Base-by-base conservation (phyloP, 2,329 filamentous ascomycete genomes). In the Amesomyces nigricolor region DNA sequence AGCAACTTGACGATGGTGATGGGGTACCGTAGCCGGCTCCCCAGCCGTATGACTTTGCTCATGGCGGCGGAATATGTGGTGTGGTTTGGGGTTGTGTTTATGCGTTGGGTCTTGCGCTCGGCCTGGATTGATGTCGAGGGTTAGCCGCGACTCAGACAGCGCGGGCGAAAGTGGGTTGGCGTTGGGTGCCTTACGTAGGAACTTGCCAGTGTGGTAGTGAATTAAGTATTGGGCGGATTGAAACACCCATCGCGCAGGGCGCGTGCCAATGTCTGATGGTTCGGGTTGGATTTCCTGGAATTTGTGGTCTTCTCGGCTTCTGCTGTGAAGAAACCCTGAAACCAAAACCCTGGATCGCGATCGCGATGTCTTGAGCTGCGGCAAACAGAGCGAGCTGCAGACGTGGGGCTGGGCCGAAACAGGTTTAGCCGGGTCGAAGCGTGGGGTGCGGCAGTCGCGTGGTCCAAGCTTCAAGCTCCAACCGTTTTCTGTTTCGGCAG, bases 1-100 rank as follows among this genome's bases (percentile, higher is more conserved):
- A 92, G 81, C 58, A 97, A 79, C 71, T 89, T 87, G 65, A 86
- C 91, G 72, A 99, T 86, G 64, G 87, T 95, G 72, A 97, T 91
- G 65, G 94, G 94, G 73, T 97, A 99, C 59, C 63, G 63, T 46
- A 65, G 48, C 47, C 65, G 65, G 61, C n/a, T 52, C 45, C 65
- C 65, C 54, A 65, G 56, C 43, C 56, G 14, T 32, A 66, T 52
- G 39, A 58, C 63, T 56, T 65, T 65, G 47, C 47, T 56, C 64
- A 66, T 66, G 35, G 54, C 52, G 49, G 16, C 14, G 26, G 26
- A 30, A 8, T 3, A n/a, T 30, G 11, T 16, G 5, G 45, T 39
- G 11, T 44, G 30, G 14, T 47, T 16, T 9, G 40, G 32, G 11
- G 32, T 29, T 47, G 2, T 26, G 22, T 32, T 30, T 54, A 52